Evolutionary conservation across 441 rosid genomes (phyloP).

Genomic region (Bocquillonia castaneifolia): DNA sequence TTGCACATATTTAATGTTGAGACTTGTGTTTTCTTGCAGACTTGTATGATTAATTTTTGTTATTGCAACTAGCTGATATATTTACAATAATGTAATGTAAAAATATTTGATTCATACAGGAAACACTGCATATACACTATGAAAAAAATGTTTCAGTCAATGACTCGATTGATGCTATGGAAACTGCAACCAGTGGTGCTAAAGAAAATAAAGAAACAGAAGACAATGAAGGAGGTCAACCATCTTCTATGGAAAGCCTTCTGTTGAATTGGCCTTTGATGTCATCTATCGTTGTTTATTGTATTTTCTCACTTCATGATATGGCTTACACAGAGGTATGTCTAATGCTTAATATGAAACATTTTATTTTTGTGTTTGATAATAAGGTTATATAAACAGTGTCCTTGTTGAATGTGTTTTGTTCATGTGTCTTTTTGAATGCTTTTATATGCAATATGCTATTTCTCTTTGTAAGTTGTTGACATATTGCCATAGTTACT

Average conservation of each 20-base stretch:
- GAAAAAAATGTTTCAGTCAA: slow-evolving; percentile 22
- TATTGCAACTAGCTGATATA: background rate
- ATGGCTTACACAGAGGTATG: slow-evolving; percentile 91
- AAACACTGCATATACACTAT: slow-evolving; percentile 70
- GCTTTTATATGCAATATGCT: too few species aligned
- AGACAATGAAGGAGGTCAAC: slow-evolving; percentile 24
- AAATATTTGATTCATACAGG: slow-evolving; percentile 37
- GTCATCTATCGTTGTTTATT: slow-evolving; percentile 79
- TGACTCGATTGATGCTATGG: slow-evolving; percentile 36
- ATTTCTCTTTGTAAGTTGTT: too few species aligned
- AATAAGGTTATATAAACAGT: too few species aligned
- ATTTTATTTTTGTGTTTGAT: background rate
- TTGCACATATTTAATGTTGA: too few species aligned
- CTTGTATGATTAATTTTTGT: too few species aligned
- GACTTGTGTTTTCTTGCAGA: too few species aligned
- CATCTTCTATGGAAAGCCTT: slow-evolving; percentile 35
- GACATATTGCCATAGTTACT: too few species aligned
- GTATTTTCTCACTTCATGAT: slow-evolving; percentile 79
- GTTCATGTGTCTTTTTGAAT: too few species aligned
- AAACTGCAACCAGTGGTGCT: slow-evolving; percentile 30
- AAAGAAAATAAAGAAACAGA: slow-evolving; percentile 23
- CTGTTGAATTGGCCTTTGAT: slow-evolving; percentile 75
- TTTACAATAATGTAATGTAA: background rate
- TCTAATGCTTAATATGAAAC: background rate
- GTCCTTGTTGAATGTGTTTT: too few species aligned